A percentile compares a stretch with the other conserved stretches of the same genome.
These are phyloP conservation scores for Strobilomyces echinocephalus DNA, from an alignment of 768 basidiomycete genomes.

Conservation along the genomic window DNA sequence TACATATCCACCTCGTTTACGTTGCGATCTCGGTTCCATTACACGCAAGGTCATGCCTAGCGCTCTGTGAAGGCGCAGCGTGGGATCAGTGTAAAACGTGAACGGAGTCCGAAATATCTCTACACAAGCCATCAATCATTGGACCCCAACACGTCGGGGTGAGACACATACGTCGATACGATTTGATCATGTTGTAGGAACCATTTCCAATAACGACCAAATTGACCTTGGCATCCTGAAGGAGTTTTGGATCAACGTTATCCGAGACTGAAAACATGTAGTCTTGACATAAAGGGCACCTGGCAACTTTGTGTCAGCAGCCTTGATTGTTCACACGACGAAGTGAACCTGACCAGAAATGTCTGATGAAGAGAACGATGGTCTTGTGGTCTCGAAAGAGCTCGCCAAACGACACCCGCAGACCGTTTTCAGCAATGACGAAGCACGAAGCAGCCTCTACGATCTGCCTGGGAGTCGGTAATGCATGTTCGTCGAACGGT, in stretches of 20 bases:
- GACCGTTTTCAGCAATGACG: slow-evolving; percentile 65
- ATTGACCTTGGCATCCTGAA: slow-evolving; percentile 48
- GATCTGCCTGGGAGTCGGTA: slow-evolving; percentile 55
- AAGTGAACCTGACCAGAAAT: slow-evolving; percentile 57
- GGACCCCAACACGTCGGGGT: not conserved
- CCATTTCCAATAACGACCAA: slow-evolving; percentile 79
- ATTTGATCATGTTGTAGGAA: slow-evolving; percentile 66
- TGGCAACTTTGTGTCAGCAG: slow-evolving; percentile 15
- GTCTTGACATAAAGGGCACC: slow-evolving; percentile 83
- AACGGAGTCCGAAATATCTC: slow-evolving; percentile 72
- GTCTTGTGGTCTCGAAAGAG: slow-evolving; percentile 56
- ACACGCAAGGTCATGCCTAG: slow-evolving; percentile 69
- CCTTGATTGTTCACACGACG: slow-evolving; percentile 1
- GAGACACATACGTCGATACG: slow-evolving; percentile 54
- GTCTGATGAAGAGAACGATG: slow-evolving; percentile 80
- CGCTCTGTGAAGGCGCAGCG: slow-evolving; percentile 58
- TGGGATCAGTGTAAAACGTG: slow-evolving; percentile 76
- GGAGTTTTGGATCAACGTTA: slow-evolving; percentile 42
- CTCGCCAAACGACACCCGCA: slow-evolving; percentile 62
- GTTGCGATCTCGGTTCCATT: slow-evolving; percentile 38
- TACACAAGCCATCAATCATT: slow-evolving; percentile 12
- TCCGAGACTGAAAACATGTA: slow-evolving; percentile 69
- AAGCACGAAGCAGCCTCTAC: slow-evolving; percentile 55
- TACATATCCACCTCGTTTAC: slow-evolving; percentile 54
- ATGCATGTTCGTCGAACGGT: slow-evolving; percentile 40